Conservation (phyloP, 1,284 basidiomycete genomes). For the Boletus hoseneyae region DNA sequence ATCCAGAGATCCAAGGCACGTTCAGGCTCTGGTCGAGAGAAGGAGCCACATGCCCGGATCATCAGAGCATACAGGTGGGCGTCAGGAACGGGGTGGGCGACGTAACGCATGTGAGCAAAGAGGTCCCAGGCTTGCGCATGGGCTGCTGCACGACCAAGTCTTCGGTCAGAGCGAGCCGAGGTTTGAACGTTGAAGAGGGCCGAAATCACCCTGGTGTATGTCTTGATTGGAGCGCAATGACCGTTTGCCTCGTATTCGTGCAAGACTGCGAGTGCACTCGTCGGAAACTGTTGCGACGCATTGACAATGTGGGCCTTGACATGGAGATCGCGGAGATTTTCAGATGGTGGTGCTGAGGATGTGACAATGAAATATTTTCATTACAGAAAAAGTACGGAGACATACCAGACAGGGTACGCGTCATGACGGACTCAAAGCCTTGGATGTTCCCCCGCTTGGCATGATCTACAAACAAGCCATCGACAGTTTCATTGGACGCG, state of each 20-base stretch:
- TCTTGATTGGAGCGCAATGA: conserved; percentile 57
- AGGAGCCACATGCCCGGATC: conserved; percentile 81
- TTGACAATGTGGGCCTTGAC: conserved; percentile 54
- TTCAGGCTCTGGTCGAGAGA: conserved; percentile 70
- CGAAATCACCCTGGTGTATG: conserved; percentile 63
- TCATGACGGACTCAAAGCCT: conserved; percentile 46
- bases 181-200: conserved; percentile 51
- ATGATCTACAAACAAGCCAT: conserved; percentile 48
- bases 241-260: conserved; percentile 62
- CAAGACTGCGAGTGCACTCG: conserved; percentile 54
- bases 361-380: background rate
- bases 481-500: conserved; percentile 37
- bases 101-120: conserved; percentile 94
- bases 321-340: conserved; percentile 63
- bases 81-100: conserved; percentile 83
- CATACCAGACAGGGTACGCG: conserved; percentile 43
- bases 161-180: conserved; percentile 34
- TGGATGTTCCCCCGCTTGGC: conserved; percentile 45
- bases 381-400: background rate
- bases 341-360: conserved; percentile 43
- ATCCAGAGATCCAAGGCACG: conserved; percentile 91
- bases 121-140: conserved; percentile 88
- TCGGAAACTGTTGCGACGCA: conserved; percentile 41
- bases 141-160: conserved; percentile 33
- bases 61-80: conserved; percentile 76